These are phyloP conservation scores for Arachnomyces sp. DNA, from an alignment of 2,329 filamentous ascomycete species.

Conservation along the genomic window DNA sequence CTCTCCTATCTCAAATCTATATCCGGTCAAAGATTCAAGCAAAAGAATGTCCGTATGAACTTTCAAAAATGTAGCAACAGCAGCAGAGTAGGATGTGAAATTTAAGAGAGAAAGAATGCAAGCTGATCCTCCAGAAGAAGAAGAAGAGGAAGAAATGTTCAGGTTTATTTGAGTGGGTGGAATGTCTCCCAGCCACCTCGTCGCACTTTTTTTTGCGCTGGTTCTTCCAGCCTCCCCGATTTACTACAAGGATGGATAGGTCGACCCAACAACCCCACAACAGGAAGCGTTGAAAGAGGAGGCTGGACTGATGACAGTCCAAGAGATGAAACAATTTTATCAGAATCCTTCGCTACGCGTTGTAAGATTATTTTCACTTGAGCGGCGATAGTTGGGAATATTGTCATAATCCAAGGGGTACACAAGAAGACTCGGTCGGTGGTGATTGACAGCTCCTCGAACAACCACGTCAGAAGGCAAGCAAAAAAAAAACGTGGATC, in stretches of 20 bases:
- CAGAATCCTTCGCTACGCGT: no score
- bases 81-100: conserved; percentile 10
- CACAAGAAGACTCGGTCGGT: no score
- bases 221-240: conserved; percentile 26
- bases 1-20: no score
- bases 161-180: conserved; percentile 4
- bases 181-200: conserved; percentile 23
- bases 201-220: conserved; percentile 2
- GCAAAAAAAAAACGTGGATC: no score
- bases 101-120: conserved; percentile 10
- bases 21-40: no score
- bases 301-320: conserved; percentile 9
- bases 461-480: no score
- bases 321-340: no score
- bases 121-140: conserved; percentile 5
- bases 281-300: conserved; percentile 1
- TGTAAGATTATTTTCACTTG: no score
- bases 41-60: conserved; percentile 5
- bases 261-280: conserved; percentile 1
- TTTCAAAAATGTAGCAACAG: neutral
- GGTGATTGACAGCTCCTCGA: no score
- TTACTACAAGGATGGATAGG: conserved; percentile 18
- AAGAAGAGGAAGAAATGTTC: conserved; percentile 11
- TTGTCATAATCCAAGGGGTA: no score
- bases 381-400: no score